A percentile compares a stretch with the other conserved stretches of the same genome.
Conservation (phyloP, 768 basidiomycete species). For the Pleurotus citrinopileatus region DNA sequence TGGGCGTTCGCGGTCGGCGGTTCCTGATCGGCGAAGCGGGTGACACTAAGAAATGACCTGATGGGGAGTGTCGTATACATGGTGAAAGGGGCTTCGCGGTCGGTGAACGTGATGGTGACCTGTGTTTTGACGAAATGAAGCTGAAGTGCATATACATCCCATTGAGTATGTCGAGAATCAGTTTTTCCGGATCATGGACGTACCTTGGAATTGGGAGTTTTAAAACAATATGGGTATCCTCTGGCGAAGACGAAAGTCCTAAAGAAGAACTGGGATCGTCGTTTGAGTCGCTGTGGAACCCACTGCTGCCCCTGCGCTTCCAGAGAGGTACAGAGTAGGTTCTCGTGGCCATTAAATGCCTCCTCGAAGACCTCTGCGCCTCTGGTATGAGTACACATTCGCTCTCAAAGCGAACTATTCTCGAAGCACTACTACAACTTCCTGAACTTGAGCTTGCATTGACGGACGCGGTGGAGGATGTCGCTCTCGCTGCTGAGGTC, state of each 20-base stretch:
- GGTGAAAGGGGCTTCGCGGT: constrained; percentile 8
- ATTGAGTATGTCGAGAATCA: constrained; percentile 11
- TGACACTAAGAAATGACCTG: constrained; percentile 50
- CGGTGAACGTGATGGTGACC: constrained; percentile 38
- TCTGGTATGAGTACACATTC: constrained; percentile 79
- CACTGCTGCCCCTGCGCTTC: constrained; percentile 33
- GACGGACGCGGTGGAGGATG: not conserved
- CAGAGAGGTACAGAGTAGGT: constrained; percentile 71
- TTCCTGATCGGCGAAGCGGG: constrained; percentile 40
- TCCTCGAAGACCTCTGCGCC: constrained; percentile 32
- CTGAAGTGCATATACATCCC: constrained; percentile 22
- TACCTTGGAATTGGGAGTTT: constrained; percentile 64
- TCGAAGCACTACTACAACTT: constrained; percentile 11
- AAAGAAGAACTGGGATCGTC: constrained; percentile 21
- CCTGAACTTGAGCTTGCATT: not conserved
- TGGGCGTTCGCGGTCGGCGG: constrained; percentile 18
- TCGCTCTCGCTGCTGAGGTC: not conserved
- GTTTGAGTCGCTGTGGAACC: constrained; percentile 19
- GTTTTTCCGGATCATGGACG: constrained; percentile 13
- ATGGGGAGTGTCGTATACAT: constrained; percentile 14
- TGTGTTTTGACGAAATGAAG: constrained; percentile 35
- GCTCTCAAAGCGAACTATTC: constrained; percentile 66
- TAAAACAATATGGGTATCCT: constrained; percentile 48
- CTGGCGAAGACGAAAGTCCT: constrained; percentile 20
- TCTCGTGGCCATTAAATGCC: constrained; percentile 55